Conservation (phyloP, 345 rosid genomes). For the Salix koriyanagi region DNA sequence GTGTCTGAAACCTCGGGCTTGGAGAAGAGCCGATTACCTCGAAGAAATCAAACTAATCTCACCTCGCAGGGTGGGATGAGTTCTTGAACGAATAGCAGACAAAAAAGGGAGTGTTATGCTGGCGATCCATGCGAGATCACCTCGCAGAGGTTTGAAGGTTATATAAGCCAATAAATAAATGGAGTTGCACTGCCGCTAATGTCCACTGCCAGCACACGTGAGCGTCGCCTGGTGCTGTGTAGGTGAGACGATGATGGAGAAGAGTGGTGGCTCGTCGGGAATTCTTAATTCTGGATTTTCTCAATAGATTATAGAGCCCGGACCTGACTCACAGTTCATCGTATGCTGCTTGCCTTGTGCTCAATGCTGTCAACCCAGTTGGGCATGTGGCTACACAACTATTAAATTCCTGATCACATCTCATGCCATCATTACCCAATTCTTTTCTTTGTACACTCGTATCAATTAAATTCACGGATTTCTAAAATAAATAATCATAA, state of each 20-base stretch:
- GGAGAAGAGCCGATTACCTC: constrained; percentile 5
- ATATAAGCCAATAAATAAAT: neutral
- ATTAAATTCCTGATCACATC: neutral
- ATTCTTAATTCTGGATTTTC: neutral
- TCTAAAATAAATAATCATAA: too few relatives aligned
- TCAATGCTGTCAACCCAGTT: neutral
- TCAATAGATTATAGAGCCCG: neutral
- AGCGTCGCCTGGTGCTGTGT: neutral
- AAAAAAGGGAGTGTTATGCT: neutral
- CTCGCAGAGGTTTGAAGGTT: neutral
- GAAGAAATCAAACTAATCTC: neutral
- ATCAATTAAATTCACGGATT: too few relatives aligned
- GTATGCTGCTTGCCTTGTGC: neutral
- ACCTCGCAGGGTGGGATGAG: too few relatives aligned
- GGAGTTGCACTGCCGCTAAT: neutral
- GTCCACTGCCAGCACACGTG: neutral
- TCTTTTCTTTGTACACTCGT: neutral
- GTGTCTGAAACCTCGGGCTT: neutral
- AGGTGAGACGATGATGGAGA: neutral
- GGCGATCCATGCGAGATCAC: neutral
- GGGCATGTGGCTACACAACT: constrained; percentile 4
- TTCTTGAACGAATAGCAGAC: neutral
- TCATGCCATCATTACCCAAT: neutral
- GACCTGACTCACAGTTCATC: neutral
- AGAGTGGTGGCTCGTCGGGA: neutral